Percentiles rank a stretch among this genome's conserved stretches.
These are phyloP conservation scores for Xylaria castorea DNA, from an alignment of 495 filamentous ascomycete species.

Conservation along the genomic window DNA sequence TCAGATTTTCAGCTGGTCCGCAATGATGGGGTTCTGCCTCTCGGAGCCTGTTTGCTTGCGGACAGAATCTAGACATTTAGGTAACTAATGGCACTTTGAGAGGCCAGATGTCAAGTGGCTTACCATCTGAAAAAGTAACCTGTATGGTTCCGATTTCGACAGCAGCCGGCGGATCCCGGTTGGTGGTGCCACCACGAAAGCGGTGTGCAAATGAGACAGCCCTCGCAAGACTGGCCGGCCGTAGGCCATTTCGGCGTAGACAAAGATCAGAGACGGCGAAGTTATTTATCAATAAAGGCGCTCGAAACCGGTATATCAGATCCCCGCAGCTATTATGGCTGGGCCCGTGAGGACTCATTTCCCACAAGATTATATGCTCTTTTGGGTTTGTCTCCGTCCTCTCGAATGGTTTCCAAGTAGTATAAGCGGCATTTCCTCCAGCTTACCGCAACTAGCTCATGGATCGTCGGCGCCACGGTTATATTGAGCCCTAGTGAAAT, in stretches of 20 bases:
- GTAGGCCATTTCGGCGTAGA: not conserved
- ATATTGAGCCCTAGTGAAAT: not conserved
- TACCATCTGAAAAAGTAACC: not conserved
- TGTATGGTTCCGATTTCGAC: slow-evolving; percentile 11
- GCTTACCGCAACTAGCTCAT: slow-evolving; percentile 1
- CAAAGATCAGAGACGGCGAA: not conserved
- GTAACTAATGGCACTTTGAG: not conserved
- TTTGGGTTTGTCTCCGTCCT: not conserved
- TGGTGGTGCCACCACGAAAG: not conserved
- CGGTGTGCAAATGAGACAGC: slow-evolving; percentile 23
- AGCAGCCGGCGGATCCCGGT: not conserved
- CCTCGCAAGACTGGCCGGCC: not conserved
- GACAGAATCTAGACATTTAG: not conserved
- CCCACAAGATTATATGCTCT: not conserved
- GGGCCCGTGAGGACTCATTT: not conserved
- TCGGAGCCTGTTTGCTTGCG: not conserved
- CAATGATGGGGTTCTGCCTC: not conserved
- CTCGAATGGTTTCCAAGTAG: not conserved
- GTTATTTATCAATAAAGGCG: not conserved
- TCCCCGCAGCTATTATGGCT: not conserved
- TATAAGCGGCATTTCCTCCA: slow-evolving; percentile 3
- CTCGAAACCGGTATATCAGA: not conserved
- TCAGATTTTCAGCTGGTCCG: not conserved
- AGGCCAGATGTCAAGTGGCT: slow-evolving; percentile 6
- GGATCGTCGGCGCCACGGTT: slow-evolving; percentile 16